These are phyloP conservation scores for Conticribra guillardii DNA, from an alignment of 108 stramenopile genomes.

Conservation along the genomic window DNA sequence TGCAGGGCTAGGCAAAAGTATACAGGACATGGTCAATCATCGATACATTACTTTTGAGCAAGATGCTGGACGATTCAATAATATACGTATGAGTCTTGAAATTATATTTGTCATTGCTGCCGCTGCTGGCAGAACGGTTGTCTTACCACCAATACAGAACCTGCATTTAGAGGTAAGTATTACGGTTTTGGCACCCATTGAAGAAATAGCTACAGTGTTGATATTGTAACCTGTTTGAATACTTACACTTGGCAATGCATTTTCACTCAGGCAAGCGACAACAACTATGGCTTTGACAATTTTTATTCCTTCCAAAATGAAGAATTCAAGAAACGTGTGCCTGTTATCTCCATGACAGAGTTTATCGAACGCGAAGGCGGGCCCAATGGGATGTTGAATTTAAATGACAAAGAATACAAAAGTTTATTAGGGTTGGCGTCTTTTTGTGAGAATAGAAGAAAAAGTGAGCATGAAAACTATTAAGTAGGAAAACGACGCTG, in stretches of 20 bases:
- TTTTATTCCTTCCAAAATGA: slow-evolving; percentile 74
- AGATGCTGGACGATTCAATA: slow-evolving; percentile 82
- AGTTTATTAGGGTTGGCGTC: slow-evolving; percentile 43
- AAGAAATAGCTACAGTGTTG: no score
- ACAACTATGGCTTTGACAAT: slow-evolving; percentile 73
- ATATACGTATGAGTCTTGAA: slow-evolving; percentile 87
- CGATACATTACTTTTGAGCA: slow-evolving; percentile 77
- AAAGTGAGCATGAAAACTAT: slow-evolving; percentile 25
- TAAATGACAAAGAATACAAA: slow-evolving; percentile 14
- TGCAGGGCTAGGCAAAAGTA: no score
- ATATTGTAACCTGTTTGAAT: no score
- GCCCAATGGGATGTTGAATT: slow-evolving; percentile 40
- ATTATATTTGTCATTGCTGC: slow-evolving; percentile 80
- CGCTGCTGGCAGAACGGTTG: slow-evolving; percentile 84
- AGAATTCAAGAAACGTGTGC: slow-evolving; percentile 60
- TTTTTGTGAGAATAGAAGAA: slow-evolving; percentile 57
- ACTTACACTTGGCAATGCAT: no score
- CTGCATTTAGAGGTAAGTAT: slow-evolving; percentile 52
- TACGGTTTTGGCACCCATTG: no score
- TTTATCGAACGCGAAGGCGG: slow-evolving; percentile 55
- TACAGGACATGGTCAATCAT: no score
- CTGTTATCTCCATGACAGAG: slow-evolving; percentile 46
- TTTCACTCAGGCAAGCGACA: slow-evolving; percentile 46
- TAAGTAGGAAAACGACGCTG: background rate
- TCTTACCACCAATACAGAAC: slow-evolving; percentile 77